Evolutionary conservation across 768 basidiomycete species (phyloP), one percentile per base, ranked within the genome.

Genomic region (Thelephora ganbajun): DNA sequence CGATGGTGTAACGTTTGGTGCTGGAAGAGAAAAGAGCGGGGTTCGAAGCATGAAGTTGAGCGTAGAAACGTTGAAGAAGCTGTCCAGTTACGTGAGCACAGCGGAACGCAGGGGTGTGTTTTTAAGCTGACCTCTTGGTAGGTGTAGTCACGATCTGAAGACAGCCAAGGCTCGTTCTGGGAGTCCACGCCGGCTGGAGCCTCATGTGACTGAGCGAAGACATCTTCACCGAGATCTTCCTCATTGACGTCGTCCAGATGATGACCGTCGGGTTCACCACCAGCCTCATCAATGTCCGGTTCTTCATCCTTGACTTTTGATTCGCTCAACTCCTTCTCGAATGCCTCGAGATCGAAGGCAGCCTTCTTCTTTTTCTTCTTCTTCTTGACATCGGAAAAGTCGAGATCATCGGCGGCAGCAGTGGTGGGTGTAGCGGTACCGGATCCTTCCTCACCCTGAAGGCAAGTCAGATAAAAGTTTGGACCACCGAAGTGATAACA

Each of bases 381-480:
- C 72, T 91, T 93, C 72, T 93, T 93, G 63, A 97, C 72, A 61
- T 97, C 94, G 6, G 86, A 89, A 62, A 97, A 97, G 67, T 91
- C 88, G 50, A 93, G 72, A 56, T 92, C 92, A 51, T 85, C 89
- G 11, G 76, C 69, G 19, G 54, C 55, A 3, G 55, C 56, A 50
- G 58, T 61, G n/a, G 53, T 56, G 6, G 82, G 78, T 12, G 83
- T 80, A 0, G 81, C 76, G 22, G 79, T 68, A 19, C 78, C 81
- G 14, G 83, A 78, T 49, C 64, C 77, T 19, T 86, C 83, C 16
- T 65, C 70, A 13, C 69, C 77, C 81, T 83, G 53, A 47, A 46
- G 26, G 33, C 13, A 47, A 16, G 30, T 42, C 19, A 18, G 34
- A 16, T 2, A 41, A 9, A 11, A 30, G 5, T n/a, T 22, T 43